Evolutionary conservation across 2,329 filamentous ascomycete genomes (phyloP), one percentile per base, ranked within the genome.

Genomic region (Colletotrichum graminicola): DNA sequence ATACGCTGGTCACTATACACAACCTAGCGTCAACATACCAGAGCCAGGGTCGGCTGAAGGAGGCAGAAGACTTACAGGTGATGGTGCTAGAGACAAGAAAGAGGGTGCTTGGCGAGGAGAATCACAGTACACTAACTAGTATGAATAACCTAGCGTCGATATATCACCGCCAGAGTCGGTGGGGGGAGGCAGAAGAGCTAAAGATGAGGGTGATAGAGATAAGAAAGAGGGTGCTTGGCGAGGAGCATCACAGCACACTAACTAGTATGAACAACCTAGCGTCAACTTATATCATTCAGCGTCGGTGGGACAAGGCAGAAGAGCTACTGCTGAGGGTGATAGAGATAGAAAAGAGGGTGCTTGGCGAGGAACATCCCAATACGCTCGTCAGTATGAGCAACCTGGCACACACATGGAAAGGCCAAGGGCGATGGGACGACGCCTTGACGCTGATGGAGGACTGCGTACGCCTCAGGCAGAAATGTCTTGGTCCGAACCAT

Each of bases 231-330:
- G 32, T 32, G 3, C 16, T 32, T 0, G 16, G 59, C 5, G 23
- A 32, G 3, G 21, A 43, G 4, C 23, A 62, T 41, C 63, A 29
- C 6, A 16, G 10, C 5, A 54, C 51, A 1, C 18, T 54, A 1
- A 5, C 0, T 1, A 54, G 26, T 21, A 34, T 54, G 1, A 1
- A 0, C 7, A 54, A n/a, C 51, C 18, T 54, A 12, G 51, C 51
- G 10, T 34, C 2, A n/a, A 54, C 26, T 4, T 54, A 54, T 12
- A 0, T 0, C 1, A 0, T 21, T 0, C 29, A 54, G 18, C 29
- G 29, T 5, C 16, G 2, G 16, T 4, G 1, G 5, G 16, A 34
- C 3, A 29, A 54, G 18, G 51, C 51, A 12, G 51, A 54, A 54
- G 18, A 54, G 23, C 51, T 54, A 34, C 4, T 3, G 16, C 3